phyloP scores from a whole-genome alignment of 2,329 filamentous ascomycete genomes.

The Epichloe gansuensis region DNA sequence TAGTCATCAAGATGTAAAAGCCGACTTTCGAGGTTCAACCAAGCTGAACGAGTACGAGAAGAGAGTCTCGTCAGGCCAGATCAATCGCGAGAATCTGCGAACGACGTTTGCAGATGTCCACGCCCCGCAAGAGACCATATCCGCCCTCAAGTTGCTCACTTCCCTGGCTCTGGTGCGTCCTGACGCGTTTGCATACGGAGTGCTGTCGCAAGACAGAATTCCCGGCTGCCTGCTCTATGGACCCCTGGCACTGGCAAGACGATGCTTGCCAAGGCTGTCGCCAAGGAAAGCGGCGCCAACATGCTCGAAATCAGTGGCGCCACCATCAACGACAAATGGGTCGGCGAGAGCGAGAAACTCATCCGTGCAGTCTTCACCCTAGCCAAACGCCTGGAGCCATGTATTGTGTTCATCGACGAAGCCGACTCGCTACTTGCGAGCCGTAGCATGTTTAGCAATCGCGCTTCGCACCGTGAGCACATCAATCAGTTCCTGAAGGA shows the following conservation, averaged over 20 bases:
- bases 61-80: conserved; percentile 67
- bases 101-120: conserved; percentile 85
- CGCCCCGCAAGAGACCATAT: conserved; percentile 68
- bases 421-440: conserved; percentile 85
- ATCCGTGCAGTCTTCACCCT: conserved; percentile 84
- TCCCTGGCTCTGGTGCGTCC: conserved; percentile 76
- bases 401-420: conserved; percentile 94
- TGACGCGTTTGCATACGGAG: conserved; percentile 92
- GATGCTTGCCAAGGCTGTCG: conserved; percentile 55
- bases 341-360: conserved; percentile 94
- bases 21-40: conserved; percentile 13
- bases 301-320: conserved; percentile 84
- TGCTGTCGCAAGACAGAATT: conserved; percentile 82
- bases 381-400: conserved; percentile 81
- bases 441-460: conserved; percentile 51
- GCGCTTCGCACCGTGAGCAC: conserved; percentile 69
- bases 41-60: conserved; percentile 69
- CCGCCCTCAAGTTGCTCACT: conserved; percentile 79
- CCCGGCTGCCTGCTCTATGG: conserved; percentile 82
- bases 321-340: conserved; percentile 91
- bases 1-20: conserved; percentile 18
- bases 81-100: conserved; percentile 68
- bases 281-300: conserved; percentile 55
- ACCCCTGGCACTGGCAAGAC: conserved; percentile 74
- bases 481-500: conserved; percentile 96